These are phyloP conservation scores for Tephrocybe sp. DNA, from an alignment of 768 basidiomycete species.

Conservation along the genomic window DNA sequence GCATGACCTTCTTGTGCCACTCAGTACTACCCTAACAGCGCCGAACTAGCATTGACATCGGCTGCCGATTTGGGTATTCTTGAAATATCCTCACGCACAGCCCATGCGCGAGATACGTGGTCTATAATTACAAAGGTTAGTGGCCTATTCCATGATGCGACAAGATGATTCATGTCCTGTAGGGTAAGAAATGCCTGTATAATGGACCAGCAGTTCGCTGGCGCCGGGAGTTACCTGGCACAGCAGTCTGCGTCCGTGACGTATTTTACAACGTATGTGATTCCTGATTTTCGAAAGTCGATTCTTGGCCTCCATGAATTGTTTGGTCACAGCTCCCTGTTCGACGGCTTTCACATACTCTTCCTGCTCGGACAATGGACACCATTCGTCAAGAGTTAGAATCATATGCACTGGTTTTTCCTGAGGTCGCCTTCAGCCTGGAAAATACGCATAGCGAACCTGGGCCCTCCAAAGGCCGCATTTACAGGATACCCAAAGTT, in stretches of 20 bases:
- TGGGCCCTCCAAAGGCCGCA: constrained; percentile 38
- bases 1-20: constrained; percentile 1
- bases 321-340: constrained; percentile 70
- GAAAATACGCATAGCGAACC: constrained; percentile 49
- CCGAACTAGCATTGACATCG: constrained; percentile 72
- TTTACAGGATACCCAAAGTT: constrained; percentile 71
- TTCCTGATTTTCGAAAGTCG: no score
- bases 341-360: constrained; percentile 70
- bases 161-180: constrained; percentile 3
- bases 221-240: constrained; percentile 73
- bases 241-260: constrained; percentile 82
- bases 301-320: no score
- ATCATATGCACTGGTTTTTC: constrained; percentile 70
- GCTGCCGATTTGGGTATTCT: constrained; percentile 76
- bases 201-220: constrained; percentile 74
- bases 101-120: constrained; percentile 63
- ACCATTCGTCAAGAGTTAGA: constrained; percentile 73
- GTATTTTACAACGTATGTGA: constrained; percentile 82
- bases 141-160: neutral
- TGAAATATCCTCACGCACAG: constrained; percentile 81
- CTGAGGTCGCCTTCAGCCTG: constrained; percentile 66
- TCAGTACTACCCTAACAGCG: neutral
- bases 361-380: constrained; percentile 59
- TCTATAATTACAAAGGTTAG: constrained; percentile 77
- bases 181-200: constrained; percentile 72